A percentile compares a stretch with the other conserved stretches of the same genome.
Conservation (phyloP, 2,329 filamentous ascomycete species). For the Fusarium veterinarium region DNA sequence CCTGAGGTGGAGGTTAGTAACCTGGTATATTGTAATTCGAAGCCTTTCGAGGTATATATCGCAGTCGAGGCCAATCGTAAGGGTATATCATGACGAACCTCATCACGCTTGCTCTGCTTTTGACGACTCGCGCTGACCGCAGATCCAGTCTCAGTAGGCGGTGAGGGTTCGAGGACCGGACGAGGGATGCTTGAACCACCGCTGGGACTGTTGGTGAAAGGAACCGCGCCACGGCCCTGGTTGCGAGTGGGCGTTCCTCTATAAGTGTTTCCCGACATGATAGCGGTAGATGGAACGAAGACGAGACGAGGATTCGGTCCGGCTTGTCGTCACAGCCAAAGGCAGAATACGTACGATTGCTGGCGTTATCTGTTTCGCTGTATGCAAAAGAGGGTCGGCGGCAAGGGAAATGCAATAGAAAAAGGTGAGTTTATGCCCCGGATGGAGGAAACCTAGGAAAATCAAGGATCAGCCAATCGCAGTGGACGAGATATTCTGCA, state of each 20-base stretch:
- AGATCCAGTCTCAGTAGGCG: slow-evolving; percentile 70
- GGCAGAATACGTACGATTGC: slow-evolving; percentile 28
- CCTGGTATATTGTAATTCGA: slow-evolving; percentile 2
- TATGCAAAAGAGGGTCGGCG: slow-evolving; percentile 28
- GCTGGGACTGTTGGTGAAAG: slow-evolving; percentile 71
- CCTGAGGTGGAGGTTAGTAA: slow-evolving; percentile 64
- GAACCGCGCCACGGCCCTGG: slow-evolving; percentile 68
- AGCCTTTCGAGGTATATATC: slow-evolving; percentile 30
- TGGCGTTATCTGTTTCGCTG: slow-evolving; percentile 29
- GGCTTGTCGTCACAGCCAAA: slow-evolving; percentile 26
- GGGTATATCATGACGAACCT: slow-evolving; percentile 71
- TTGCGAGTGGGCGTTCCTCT: slow-evolving; percentile 75
- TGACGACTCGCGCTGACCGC: slow-evolving; percentile 92
- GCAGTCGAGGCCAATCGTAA: not conserved
- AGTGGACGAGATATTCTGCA: slow-evolving; percentile 41
- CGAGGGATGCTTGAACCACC: slow-evolving; percentile 75
- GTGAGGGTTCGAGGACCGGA: slow-evolving; percentile 70
- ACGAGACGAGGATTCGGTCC: slow-evolving; percentile 36
- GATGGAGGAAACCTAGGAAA: slow-evolving; percentile 32
- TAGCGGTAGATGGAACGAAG: slow-evolving; percentile 43
- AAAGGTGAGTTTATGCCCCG: slow-evolving; percentile 34
- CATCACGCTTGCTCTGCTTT: slow-evolving; percentile 97
- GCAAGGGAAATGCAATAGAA: slow-evolving; percentile 17
- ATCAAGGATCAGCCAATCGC: slow-evolving; percentile 40
- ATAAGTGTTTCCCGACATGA: slow-evolving; percentile 71